Percentiles rank a stretch among this genome's conserved stretches.
Evolutionary conservation across 1,284 basidiomycete species (phyloP).

Genomic region (Moesziomyces parantarcticus): DNA sequence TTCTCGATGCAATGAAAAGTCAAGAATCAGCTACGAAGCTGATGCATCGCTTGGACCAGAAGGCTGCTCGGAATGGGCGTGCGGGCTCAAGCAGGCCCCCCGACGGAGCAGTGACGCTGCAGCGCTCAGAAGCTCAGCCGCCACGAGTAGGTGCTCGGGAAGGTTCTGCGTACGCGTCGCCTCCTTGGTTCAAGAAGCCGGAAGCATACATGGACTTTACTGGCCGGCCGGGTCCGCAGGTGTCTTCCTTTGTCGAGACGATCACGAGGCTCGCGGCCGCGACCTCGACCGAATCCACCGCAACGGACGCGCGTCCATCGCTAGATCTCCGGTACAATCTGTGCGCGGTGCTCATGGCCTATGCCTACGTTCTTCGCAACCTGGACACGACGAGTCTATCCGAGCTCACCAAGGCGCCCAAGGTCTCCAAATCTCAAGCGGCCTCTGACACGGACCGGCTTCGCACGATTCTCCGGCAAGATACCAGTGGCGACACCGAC

Average conservation of each 20-base stretch:
- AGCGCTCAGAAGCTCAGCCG: neutral
- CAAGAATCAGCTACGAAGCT: conserved; percentile 30
- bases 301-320: neutral
- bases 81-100: neutral
- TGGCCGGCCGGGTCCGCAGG: neutral
- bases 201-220: conserved; percentile 6
- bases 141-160: neutral
- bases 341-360: conserved; percentile 45
- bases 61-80: conserved; percentile 9
- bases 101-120: conserved; percentile 6
- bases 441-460: too few species aligned
- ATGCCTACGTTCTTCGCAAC: conserved; percentile 47
- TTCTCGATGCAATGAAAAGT: conserved; percentile 25
- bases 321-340: conserved; percentile 45
- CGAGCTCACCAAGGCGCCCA: neutral
- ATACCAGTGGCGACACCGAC: conserved; percentile 1
- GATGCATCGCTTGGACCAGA: conserved; percentile 22
- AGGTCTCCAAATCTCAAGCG: too few species aligned
- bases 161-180: conserved; percentile 10
- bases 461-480: neutral
- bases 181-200: conserved; percentile 28
- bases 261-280: conserved; percentile 12
- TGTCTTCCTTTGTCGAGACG: conserved; percentile 8
- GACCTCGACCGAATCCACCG: neutral
- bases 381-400: conserved; percentile 43